A percentile compares a stretch with the other conserved stretches of the same genome.
phyloP scores from a whole-genome alignment of 1,139 yeast species.

The Spathaspora sp. region DNA sequence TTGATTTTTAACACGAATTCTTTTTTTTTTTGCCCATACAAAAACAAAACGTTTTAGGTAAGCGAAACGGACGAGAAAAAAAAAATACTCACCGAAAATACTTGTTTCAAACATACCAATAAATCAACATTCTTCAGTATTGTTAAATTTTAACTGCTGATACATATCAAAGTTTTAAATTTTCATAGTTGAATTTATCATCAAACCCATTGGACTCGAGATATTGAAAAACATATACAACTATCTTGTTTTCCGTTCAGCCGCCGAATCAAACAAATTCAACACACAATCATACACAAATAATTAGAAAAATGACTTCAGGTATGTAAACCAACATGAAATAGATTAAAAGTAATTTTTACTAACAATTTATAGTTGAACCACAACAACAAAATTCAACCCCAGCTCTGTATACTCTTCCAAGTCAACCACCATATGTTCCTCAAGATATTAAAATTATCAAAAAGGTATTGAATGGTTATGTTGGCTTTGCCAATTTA shows the following conservation, averaged over 20 bases:
- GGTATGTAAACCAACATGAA: slow-evolving; percentile 7
- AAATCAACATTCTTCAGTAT: background rate
- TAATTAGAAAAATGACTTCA: slow-evolving; percentile 8
- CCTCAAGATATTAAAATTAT: slow-evolving; percentile 54
- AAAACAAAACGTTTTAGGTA: background rate
- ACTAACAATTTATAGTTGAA: slow-evolving; percentile 1
- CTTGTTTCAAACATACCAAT: background rate
- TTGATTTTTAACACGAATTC: background rate
- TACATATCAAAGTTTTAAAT: too few relatives aligned
- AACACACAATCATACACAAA: background rate
- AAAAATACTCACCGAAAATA: background rate
- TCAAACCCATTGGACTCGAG: too few relatives aligned
- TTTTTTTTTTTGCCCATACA: background rate
- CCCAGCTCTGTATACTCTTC: background rate
- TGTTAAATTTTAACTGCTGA: background rate
- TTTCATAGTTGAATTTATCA: too few relatives aligned
- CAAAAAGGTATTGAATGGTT: slow-evolving; percentile 82
- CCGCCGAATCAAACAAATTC: background rate
- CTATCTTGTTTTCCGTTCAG: background rate
- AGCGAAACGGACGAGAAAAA: background rate
- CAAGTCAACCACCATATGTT: background rate
- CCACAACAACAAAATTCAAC: background rate
- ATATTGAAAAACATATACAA: too few relatives aligned
- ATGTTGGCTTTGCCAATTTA: slow-evolving; percentile 95
- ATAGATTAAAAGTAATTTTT: slow-evolving; percentile 14